These are phyloP conservation scores for Fusarium marasasianum DNA, from an alignment of 2,329 filamentous ascomycete genomes.

Conservation along the genomic window DNA sequence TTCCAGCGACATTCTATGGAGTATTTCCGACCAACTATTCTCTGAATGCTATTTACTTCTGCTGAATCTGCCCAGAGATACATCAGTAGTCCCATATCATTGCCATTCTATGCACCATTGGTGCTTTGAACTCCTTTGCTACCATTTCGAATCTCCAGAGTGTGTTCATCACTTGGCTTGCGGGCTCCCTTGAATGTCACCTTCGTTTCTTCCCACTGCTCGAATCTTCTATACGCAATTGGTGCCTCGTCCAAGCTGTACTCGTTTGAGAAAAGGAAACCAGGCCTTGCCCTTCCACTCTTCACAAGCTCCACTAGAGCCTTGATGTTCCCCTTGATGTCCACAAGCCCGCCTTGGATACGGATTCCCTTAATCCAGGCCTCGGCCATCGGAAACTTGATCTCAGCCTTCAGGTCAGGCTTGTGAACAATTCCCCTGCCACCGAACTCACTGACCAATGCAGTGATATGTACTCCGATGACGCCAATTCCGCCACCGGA, in stretches of 20 bases:
- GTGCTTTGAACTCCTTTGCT: not conserved
- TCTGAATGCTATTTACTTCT: no score
- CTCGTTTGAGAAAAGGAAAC: slow-evolving; percentile 10
- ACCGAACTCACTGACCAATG: not conserved
- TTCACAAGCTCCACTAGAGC: slow-evolving; percentile 1
- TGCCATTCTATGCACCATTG: not conserved
- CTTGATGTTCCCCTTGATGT: slow-evolving; percentile 1
- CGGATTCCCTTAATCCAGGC: not conserved
- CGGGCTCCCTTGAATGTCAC: slow-evolving; percentile 1
- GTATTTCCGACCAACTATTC: not conserved
- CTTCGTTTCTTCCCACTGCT: slow-evolving; percentile 2
- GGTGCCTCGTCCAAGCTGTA: slow-evolving; percentile 8
- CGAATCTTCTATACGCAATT: not conserved
- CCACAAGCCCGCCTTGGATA: not conserved
- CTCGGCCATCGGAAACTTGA: not conserved
- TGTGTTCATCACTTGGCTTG: not conserved
- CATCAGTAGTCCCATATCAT: no score
- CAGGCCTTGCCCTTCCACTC: not conserved
- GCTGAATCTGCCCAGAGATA: rapidly evolving
- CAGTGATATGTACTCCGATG: slow-evolving; percentile 1
- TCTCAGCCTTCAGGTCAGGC: not conserved
- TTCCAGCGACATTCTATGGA: no score
- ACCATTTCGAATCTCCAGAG: not conserved
- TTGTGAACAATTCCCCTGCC: not conserved
- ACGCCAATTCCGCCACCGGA: slow-evolving; percentile 4